phyloP scores from a whole-genome alignment of 2,329 filamentous ascomycete species.

The Bertia moriformis region DNA sequence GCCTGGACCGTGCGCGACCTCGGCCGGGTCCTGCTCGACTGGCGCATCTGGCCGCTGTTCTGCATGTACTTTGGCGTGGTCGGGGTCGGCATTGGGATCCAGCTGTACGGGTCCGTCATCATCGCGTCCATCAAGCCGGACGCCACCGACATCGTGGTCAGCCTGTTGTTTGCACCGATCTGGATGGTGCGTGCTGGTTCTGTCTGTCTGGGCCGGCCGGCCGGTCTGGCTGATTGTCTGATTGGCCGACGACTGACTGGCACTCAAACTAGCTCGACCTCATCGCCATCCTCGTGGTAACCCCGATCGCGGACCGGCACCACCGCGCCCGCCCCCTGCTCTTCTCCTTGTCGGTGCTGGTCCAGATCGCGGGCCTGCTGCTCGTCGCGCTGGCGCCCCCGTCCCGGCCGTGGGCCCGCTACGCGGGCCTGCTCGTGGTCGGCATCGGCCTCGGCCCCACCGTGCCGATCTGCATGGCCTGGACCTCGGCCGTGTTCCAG shows the following conservation, averaged over 20 bases:
- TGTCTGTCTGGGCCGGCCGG: not conserved
- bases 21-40: slow-evolving; percentile 59
- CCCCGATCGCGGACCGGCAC: slow-evolving; percentile 76
- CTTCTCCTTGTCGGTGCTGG: slow-evolving; percentile 60
- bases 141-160: slow-evolving; percentile 62
- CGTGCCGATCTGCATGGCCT: slow-evolving; percentile 85
- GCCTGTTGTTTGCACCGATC: slow-evolving; percentile 75
- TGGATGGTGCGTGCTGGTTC: slow-evolving; percentile 55
- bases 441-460: slow-evolving; percentile 83
- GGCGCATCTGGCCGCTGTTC: slow-evolving; percentile 73
- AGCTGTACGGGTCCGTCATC: slow-evolving; percentile 77
- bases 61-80: slow-evolving; percentile 94
- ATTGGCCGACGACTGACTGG: no score
- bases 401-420: slow-evolving; percentile 63
- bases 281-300: slow-evolving; percentile 71
- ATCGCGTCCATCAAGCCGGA: slow-evolving; percentile 63
- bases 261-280: slow-evolving; percentile 69
- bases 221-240: slow-evolving; percentile 4
- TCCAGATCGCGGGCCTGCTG: slow-evolving; percentile 73
- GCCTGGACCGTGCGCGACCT: slow-evolving; percentile 64
- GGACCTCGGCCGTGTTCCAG: slow-evolving; percentile 85
- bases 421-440: slow-evolving; percentile 73
- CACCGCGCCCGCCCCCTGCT: slow-evolving; percentile 66
- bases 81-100: slow-evolving; percentile 78
- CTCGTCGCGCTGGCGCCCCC: slow-evolving; percentile 60